A percentile compares a stretch with the other conserved stretches of the same genome.
Evolutionary conservation across 345 rosid species (phyloP).

Genomic region (Erodium maritimum): DNA sequence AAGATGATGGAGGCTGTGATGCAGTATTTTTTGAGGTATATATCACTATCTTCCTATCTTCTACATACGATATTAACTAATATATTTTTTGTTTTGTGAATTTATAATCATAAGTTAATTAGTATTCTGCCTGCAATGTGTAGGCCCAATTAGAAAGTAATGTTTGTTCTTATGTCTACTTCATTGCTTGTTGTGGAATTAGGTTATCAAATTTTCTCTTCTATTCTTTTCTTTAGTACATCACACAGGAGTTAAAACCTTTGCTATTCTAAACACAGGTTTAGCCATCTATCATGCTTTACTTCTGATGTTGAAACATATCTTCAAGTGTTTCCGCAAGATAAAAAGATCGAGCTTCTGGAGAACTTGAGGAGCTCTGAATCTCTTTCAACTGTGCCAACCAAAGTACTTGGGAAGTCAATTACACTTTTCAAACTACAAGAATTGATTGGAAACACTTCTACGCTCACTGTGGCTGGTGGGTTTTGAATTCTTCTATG

Average conservation of each 20-base stretch:
- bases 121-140: not conserved
- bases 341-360: conserved; percentile 43
- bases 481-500: conserved; percentile 13
- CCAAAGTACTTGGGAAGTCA: conserved; percentile 64
- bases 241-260: not conserved
- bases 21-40: conserved; percentile 64
- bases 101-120: not conserved
- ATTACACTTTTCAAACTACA: conserved; percentile 54
- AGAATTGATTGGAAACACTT: conserved; percentile 49
- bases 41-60: conserved; percentile 7
- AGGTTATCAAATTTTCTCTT: too few relatives aligned
- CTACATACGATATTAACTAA: not conserved
- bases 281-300: conserved; percentile 90
- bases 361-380: conserved; percentile 35
- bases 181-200: not conserved
- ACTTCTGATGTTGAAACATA: conserved; percentile 63
- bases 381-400: conserved; percentile 26
- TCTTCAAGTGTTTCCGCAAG: conserved; percentile 55
- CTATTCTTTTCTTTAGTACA: not conserved
- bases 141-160: not conserved
- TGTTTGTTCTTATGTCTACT: not conserved
- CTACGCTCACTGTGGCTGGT: conserved; percentile 46
- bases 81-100: not conserved
- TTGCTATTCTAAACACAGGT: conserved; percentile 32
- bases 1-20: conserved; percentile 49